Evolutionary conservation across 2,329 filamentous ascomycete genomes (phyloP), one percentile per base, ranked within the genome.

Genomic region (Akanthomyces dipterigenus): DNA sequence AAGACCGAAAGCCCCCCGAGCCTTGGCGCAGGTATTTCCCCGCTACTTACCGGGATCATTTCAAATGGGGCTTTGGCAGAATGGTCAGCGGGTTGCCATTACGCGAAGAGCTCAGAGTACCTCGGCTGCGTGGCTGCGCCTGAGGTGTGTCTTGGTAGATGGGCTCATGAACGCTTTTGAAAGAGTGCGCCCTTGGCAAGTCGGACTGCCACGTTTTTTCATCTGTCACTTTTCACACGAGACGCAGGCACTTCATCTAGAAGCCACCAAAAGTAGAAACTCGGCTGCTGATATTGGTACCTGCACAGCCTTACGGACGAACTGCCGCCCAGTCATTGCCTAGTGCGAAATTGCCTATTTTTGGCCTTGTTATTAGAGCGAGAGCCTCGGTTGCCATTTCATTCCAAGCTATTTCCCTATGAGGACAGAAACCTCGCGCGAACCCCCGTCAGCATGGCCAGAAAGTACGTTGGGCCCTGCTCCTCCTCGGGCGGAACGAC

Each of bases 371-470:
- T 38, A 4, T 4, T 38, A 38, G 31, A 31, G 36, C 22, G 6
- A 5, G 22, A 22, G 38, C 5, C 26, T 43, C 5, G 26, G 14
- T 24, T 38, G 36, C 26, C n/a, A 14, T 24, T 49, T 28, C 3
- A 42, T 18, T 6, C 36, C 7, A 38, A 36, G 24, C 16, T 3
- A 5, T 8, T 3, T 14, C 36, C n/a, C 42, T 26, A 20, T 4
- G 18, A 5, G 26, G 36, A 22, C 42, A 56, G 24, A 56, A 61
- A 56, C 22, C 28, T 26, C 7, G 22, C 60, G 36, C 36, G 53
- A 16, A 42, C 45, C 36, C 53, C 45, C 16, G 77, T 79, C 65
- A 82, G 63, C 76, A 83, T 81, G 1, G 79, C 80, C 68, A 84
- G 69, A 60, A 83, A 84, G 60, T 82, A 83, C 9, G 77, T 77